Base-by-base conservation (phyloP, 805 yeast genomes). In the Kodamaea hsintzibuensis region DNA sequence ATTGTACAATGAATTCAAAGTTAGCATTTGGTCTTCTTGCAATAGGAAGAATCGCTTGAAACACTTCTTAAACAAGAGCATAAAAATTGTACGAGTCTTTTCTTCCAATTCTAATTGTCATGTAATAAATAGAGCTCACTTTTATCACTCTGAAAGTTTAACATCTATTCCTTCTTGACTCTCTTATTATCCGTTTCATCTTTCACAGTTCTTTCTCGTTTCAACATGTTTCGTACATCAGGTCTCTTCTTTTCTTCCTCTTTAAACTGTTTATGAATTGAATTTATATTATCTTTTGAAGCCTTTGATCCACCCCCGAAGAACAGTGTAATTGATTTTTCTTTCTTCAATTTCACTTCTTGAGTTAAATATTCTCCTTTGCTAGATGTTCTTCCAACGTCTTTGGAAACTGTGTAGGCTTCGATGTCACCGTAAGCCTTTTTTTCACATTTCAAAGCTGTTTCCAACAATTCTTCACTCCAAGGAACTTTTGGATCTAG, bases 371-470 rank as follows among this genome's bases (percentile, higher is more conserved):
- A 60, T n/a, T 65, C 65, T 1, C 78, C 77, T 42, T 88, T 81
- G 49, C 76, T 78, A 1, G 71, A 61, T 0, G 82, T 77, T 45
- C 83, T 86, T 1, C 95, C 95, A 9, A 90, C 92, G 17, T 79
- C 85, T 25, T 69, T 72, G 2, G 79, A 66, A 1, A 90, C 96
- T 49, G 76, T 74, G 62, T 79, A 83, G 65, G 82, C 78, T 38
- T 76, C 77, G 51, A 88, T 64, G n/a, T 64, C 60, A 8, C 57
- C 58, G 47, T 67, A 74, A 0, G 71, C 78, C 50, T 69, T 71
- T 1, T 63, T 56, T 1, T 55, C 58, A 1, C 76, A 64, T 33
- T 75, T 70, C 50, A 88, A 66, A 10, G 77, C 61, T 1, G 67
- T 61, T 1, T 74, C 74, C 18, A 72, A 51, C 17, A 84, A 56